Base-by-base conservation (phyloP, 2,329 filamentous ascomycete species). In the Fonsecaea nubica region DNA sequence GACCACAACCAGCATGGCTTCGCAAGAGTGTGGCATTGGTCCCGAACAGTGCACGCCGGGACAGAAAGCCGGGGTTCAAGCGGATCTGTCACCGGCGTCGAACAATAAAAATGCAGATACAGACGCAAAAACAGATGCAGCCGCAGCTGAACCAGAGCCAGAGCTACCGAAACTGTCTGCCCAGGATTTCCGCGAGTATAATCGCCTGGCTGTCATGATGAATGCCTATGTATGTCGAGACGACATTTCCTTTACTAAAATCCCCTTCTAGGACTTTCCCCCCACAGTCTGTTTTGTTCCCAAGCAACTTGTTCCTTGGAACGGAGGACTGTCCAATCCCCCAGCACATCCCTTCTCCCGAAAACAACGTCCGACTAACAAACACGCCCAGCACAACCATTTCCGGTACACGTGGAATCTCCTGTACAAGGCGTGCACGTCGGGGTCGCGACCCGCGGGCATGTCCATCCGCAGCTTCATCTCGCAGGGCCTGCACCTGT, bases 351-450 rank as follows among this genome's bases (percentile, higher is more conserved):
- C 25, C 25, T 25, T 25, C 25, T 25, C 25, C 25, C 25, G 25
- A 25, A 25, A 25, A 25, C 25, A 25, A 25, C 25, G 25, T 25
- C 25, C 25, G 25, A 68, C 6, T 35, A 53, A 40, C 52, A 55
- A 7, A 35, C 7, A 30, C 18, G 12, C 21, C 58, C 18, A 92
- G 89, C 92, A 95, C 80, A 87, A 88, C 72, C 85, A 91, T 80
- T 95, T 95, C 82, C 90, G 91, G 30, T 80, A 84, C 52, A 85
- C 86, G 3, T 97, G 92, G 91, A 90, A 86, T 61, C 77, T 86
- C 30, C 82, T 96, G 62, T 89, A 91, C 80, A 81, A 80, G 2
- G 88, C 92, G 30, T 91, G 89, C 74, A 81, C 81, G 35, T 80
- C 79, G 54, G 79, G 84, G 66, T 85, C 85, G 67, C 87, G 89